Percentiles rank a stretch among this genome's conserved stretches.
Conservation (phyloP, 2,329 filamentous ascomycete genomes). For the Fusarium concolor region DNA sequence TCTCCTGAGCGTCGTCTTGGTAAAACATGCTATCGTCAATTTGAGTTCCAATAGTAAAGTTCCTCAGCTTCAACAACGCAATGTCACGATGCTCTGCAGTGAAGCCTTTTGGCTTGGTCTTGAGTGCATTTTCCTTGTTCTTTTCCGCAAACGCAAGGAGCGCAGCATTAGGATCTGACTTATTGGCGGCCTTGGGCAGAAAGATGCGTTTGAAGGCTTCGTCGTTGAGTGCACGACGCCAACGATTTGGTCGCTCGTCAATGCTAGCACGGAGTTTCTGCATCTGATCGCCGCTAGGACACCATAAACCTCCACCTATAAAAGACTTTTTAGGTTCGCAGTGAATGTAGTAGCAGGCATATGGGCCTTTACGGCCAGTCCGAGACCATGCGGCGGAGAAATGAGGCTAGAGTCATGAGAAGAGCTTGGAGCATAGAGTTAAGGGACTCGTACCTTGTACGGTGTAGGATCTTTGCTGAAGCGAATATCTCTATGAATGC, state of each 20-base stretch:
- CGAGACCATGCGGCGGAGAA: slow-evolving; percentile 90
- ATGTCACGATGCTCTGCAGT: slow-evolving; percentile 81
- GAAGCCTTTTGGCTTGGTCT: slow-evolving; percentile 89
- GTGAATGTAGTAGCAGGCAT: slow-evolving; percentile 90
- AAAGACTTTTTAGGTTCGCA: slow-evolving; percentile 78
- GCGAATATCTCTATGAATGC: slow-evolving; percentile 87
- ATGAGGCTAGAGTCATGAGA: slow-evolving; percentile 66
- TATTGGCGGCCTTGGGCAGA: slow-evolving; percentile 58
- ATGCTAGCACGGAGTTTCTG: slow-evolving; percentile 77
- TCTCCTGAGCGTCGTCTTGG: slow-evolving; percentile 70
- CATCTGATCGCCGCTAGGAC: slow-evolving; percentile 75
- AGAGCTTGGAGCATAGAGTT: background rate
- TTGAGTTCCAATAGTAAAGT: slow-evolving; percentile 78
- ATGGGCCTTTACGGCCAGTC: slow-evolving; percentile 87
- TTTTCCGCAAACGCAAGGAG: slow-evolving; percentile 76
- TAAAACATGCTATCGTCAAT: slow-evolving; percentile 75
- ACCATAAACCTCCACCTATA: slow-evolving; percentile 85
- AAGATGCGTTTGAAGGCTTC: slow-evolving; percentile 72
- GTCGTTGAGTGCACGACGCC: slow-evolving; percentile 75
- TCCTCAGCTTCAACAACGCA: slow-evolving; percentile 81
- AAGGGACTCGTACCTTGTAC: slow-evolving; percentile 74
- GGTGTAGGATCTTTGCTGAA: slow-evolving; percentile 88
- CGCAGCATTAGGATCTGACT: slow-evolving; percentile 61
- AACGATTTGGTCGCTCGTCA: slow-evolving; percentile 75
- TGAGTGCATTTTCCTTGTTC: slow-evolving; percentile 81